phyloP scores from a whole-genome alignment of 2,329 filamentous ascomycete genomes.

The Ophiostoma quercus region DNA sequence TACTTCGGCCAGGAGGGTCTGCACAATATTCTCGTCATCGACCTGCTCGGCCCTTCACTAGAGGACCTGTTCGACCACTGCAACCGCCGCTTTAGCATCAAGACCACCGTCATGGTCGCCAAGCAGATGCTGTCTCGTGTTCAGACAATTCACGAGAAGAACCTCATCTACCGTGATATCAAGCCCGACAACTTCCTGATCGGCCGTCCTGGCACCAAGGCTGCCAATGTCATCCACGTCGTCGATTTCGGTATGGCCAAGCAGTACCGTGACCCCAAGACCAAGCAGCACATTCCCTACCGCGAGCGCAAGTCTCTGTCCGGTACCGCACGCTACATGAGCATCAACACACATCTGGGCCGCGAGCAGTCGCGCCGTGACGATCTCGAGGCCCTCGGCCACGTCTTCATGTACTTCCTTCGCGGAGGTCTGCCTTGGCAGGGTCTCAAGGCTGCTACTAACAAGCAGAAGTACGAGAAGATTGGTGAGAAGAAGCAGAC shows the following conservation, averaged over 20 bases:
- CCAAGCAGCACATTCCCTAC: slow-evolving; percentile 98
- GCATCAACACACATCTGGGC: slow-evolving; percentile 97
- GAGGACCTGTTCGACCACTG: slow-evolving; percentile 98
- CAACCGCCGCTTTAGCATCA: slow-evolving; percentile 88
- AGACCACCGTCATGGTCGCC: slow-evolving; percentile 98
- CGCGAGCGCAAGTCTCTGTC: slow-evolving; percentile 94
- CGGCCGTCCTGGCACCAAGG: slow-evolving; percentile 82
- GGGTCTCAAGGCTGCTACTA: slow-evolving; percentile 66
- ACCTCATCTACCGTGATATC: slow-evolving; percentile 97
- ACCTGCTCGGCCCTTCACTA: slow-evolving; percentile 87
- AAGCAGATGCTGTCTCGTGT: slow-evolving; percentile 98
- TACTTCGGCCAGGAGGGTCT: slow-evolving; percentile 98
- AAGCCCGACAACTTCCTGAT: slow-evolving; percentile 99
- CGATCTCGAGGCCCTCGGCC: slow-evolving; percentile 81
- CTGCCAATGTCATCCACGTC: slow-evolving; percentile 96
- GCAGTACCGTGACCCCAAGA: slow-evolving; percentile 97
- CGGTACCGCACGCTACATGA: slow-evolving; percentile 97
- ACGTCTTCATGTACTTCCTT: slow-evolving; percentile 71
- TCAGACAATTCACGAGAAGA: slow-evolving; percentile 94
- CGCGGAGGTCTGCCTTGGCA: slow-evolving; percentile 80
- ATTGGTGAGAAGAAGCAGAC: slow-evolving; percentile 99
- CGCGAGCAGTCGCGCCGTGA: slow-evolving; percentile 94
- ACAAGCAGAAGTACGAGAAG: slow-evolving; percentile 99
- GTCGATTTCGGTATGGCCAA: slow-evolving; percentile 99
- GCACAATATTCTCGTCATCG: slow-evolving; percentile 97